Evolutionary conservation across 768 basidiomycete species (phyloP), one percentile per base, ranked within the genome.

Genomic region (Boletus subcaerulescens): DNA sequence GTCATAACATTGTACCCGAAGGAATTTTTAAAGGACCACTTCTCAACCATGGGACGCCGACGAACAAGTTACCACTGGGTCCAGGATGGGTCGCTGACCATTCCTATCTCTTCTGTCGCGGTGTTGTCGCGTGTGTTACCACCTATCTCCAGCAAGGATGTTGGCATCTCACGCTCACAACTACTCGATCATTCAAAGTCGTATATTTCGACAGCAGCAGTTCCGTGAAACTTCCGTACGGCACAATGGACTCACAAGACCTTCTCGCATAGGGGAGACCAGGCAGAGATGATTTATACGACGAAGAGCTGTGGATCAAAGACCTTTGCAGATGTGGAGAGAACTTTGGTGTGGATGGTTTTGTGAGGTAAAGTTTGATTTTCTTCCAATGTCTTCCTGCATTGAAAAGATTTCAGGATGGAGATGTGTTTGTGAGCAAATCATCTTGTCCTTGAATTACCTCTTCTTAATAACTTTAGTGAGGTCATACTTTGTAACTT

Each of bases 141-240:
- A 7, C 1, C 11, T 7, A 5, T 33, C 2, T 9, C n/a, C 48
- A 38, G 18, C 9, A 48, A 44, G 56, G 24, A 31, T 65, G 63
- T 12, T 60, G 63, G 63, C 50, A 52, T 12, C 31, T 65, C 17
- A 59, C 60, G 4, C 48, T 64, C 2, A 58, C 43, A 8, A 39
- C 60, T 8, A 65, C 59, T 29, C 60, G 66, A 17, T 63, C 77
- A 2, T 60, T 82, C 35, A 77, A 75, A 39, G 63, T 82, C 4
- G 52, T 82, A 9, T 81, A 82, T 56, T 82, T 82, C 40, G 81
- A 83, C 48, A 80, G 81, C 0, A 77, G 66, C 42, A 79, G 80
- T 50, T 79, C 76, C 0, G 74, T 71, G 1, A 80, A 79, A 50
- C 65, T 77, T 65, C 18, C 46, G 18, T 62, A 61, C 1, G 80